These are phyloP conservation scores for Camelina neglecta DNA, from an alignment of 345 rosid genomes.

Conservation along the genomic window DNA sequence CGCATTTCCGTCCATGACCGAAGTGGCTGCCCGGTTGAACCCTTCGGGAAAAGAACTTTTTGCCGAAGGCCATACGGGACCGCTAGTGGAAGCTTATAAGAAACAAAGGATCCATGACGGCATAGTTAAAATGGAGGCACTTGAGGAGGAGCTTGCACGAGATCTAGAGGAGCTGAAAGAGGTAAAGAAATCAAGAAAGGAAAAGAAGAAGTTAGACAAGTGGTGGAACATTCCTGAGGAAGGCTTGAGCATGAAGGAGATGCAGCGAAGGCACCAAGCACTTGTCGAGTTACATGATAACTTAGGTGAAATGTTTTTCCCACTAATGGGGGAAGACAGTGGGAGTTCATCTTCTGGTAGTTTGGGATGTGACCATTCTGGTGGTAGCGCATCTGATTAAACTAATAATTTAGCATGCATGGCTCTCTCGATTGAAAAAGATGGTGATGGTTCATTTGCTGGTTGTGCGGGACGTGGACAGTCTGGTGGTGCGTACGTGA, in stretches of 20 bases:
- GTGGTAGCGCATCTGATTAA: neutral
- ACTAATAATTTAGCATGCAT: too few species aligned
- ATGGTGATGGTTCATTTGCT: too few species aligned
- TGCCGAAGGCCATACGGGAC: neutral
- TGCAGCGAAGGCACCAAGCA: neutral
- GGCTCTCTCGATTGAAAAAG: too few species aligned
- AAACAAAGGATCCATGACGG: constrained; percentile 30
- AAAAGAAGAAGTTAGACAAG: neutral
- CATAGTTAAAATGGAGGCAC: constrained; percentile 19
- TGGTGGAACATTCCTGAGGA: constrained; percentile 15
- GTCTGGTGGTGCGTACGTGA: too few species aligned
- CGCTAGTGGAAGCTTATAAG: constrained; percentile 48
- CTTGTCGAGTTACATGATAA: neutral
- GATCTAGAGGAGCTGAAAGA: constrained; percentile 18
- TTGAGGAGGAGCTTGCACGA: constrained; percentile 14
- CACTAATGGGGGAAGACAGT: neutral
- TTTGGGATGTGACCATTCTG: neutral
- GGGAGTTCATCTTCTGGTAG: constrained; percentile 8
- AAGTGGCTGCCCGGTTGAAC: constrained; percentile 26
- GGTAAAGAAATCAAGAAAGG: constrained; percentile 1
- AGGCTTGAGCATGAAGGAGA: neutral
- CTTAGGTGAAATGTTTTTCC: neutral
- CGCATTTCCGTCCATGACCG: constrained; percentile 48
- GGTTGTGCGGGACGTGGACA: too few species aligned
- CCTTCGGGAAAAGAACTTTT: neutral